These are phyloP conservation scores for Cnidoscolus chayamansa DNA, from an alignment of 441 rosid genomes.

Conservation along the genomic window DNA sequence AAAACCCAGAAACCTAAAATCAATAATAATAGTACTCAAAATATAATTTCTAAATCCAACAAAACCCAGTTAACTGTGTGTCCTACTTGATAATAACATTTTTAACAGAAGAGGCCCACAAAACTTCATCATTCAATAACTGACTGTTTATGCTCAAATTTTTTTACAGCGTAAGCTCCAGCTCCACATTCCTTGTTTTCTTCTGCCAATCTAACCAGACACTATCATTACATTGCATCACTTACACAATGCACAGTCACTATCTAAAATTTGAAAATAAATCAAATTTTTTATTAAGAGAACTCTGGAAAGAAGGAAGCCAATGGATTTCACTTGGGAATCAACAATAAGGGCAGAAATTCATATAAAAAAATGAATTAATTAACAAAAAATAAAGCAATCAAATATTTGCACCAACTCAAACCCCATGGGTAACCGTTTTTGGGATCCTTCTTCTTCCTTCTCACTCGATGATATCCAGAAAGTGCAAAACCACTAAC, in stretches of 20 bases:
- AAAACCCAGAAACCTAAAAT: conserved; percentile 38
- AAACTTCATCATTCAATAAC: conserved; percentile 22
- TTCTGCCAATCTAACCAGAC: conserved; percentile 25
- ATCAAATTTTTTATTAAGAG: neutral
- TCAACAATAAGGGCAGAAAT: neutral
- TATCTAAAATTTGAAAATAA: neutral
- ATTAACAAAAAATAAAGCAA: neutral
- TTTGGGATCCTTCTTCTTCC: neutral
- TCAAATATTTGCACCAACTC: neutral
- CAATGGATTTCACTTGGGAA: neutral
- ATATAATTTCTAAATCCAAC: conserved; percentile 44
- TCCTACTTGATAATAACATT: conserved; percentile 52
- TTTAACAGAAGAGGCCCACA: conserved; percentile 61
- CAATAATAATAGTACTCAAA: conserved; percentile 31
- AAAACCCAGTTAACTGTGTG: conserved; percentile 40
- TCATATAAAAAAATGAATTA: conserved; percentile 2
- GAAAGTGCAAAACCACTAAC: conserved; percentile 13
- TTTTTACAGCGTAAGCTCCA: conserved; percentile 25
- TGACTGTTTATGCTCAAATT: conserved; percentile 20
- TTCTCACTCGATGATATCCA: conserved; percentile 1
- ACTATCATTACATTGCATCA: conserved; percentile 21
- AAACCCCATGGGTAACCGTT: neutral
- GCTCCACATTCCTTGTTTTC: conserved; percentile 28
- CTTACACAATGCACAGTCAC: conserved; percentile 13
- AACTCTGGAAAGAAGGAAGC: conserved; percentile 9